Evolutionary conservation across 495 filamentous ascomycete species (phyloP).

Genomic region (Talaromyces proteolyticus): DNA sequence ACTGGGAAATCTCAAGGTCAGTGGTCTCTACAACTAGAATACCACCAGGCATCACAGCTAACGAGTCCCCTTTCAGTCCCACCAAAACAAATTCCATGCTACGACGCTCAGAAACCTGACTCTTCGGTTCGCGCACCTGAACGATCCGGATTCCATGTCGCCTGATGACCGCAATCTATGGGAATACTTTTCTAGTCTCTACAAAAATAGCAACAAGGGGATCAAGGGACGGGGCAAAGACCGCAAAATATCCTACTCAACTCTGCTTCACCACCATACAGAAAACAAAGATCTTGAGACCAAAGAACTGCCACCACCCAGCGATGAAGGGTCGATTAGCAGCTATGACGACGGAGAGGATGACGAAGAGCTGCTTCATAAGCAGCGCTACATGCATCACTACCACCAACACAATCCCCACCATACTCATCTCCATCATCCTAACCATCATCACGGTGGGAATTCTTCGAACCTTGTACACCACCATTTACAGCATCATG

Average conservation of each 20-base stretch:
- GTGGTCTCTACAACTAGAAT: conserved; percentile 5
- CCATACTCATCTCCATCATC: too few relatives aligned
- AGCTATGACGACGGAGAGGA: conserved; percentile 1
- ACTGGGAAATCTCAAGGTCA: conserved; percentile 83
- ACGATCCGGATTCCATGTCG: conserved; percentile 55
- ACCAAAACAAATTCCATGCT: conserved; percentile 90
- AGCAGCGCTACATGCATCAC: not conserved
- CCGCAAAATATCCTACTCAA: conserved; percentile 41
- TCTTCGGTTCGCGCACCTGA: conserved; percentile 60
- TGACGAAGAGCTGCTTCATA: conserved; percentile 1
- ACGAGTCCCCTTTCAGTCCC: conserved; percentile 55
- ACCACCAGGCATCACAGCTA: not conserved
- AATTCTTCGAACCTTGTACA: too few relatives aligned
- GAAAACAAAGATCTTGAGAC: conserved; percentile 19
- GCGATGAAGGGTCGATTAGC: conserved; percentile 3
- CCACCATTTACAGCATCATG: too few relatives aligned
- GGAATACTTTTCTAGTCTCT: conserved; percentile 79
- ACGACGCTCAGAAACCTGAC: conserved; percentile 68
- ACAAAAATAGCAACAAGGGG: conserved; percentile 93
- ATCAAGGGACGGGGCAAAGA: conserved; percentile 92
- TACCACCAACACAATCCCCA: not conserved
- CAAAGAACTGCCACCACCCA: not conserved
- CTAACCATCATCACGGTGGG: too few relatives aligned
- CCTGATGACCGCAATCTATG: conserved; percentile 71
- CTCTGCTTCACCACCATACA: conserved; percentile 21